phyloP scores from a whole-genome alignment of 2,329 filamentous ascomycete genomes.

The Penicillium olsonii region DNA sequence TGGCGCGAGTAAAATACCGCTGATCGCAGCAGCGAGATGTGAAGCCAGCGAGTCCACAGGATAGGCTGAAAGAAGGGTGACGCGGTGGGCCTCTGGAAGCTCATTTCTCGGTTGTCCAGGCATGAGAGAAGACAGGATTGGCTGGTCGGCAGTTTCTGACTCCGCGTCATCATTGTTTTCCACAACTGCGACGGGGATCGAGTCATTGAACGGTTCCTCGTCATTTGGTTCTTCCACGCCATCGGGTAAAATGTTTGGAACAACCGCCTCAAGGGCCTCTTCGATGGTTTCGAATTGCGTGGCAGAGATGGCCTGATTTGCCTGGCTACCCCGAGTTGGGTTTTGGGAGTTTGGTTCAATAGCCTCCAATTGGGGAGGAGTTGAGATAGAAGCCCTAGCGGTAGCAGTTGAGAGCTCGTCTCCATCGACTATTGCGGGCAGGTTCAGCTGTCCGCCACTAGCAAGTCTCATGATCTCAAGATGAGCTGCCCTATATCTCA shows the following conservation, averaged over 20 bases:
- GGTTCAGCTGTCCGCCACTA: slow-evolving; percentile 20
- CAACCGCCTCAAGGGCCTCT: slow-evolving; percentile 10
- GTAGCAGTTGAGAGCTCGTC: slow-evolving; percentile 28
- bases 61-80: slow-evolving; percentile 46
- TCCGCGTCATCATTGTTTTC: slow-evolving; percentile 12
- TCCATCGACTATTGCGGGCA: slow-evolving; percentile 16
- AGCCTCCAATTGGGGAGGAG: slow-evolving; percentile 12
- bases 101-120: slow-evolving; percentile 15
- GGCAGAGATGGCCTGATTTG: slow-evolving; percentile 2
- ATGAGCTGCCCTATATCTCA: neutral
- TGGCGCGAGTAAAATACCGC: slow-evolving; percentile 41
- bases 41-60: slow-evolving; percentile 46
- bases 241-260: slow-evolving; percentile 33
- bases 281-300: slow-evolving; percentile 8
- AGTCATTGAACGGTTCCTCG: slow-evolving; percentile 19
- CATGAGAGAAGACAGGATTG: slow-evolving; percentile 20
- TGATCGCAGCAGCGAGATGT: slow-evolving; percentile 41
- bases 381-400: slow-evolving; percentile 16
- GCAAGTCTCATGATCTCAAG: slow-evolving; percentile 30
- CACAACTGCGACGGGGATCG: slow-evolving; percentile 13
- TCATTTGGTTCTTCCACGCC: slow-evolving; percentile 32
- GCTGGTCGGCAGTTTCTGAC: slow-evolving; percentile 16
- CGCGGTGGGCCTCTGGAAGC: slow-evolving; percentile 33
- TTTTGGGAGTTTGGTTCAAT: slow-evolving; percentile 9
- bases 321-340: slow-evolving; percentile 7